Base-by-base conservation (phyloP, 140 eudicot genomes). In the Erigeron philadelphicus region DNA sequence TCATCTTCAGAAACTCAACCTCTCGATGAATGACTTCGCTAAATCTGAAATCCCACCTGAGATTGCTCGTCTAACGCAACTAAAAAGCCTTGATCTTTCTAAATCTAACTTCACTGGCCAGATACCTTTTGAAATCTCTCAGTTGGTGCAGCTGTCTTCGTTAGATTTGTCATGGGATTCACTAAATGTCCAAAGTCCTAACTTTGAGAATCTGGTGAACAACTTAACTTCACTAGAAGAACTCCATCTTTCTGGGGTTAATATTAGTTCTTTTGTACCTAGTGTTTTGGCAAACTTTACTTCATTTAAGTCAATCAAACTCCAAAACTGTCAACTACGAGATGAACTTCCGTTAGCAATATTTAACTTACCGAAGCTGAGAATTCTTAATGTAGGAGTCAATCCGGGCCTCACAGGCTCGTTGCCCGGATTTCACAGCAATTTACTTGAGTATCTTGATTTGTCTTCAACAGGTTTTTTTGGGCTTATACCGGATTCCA, bases 1-100 rank as follows among this genome's bases (percentile, higher is more conserved):
- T 62, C 77, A 75, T 58, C 81, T 80, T 66, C 78, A 65, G 10
- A 54, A 15, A n/a, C 75, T 80, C n/a, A 75, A 75, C 40, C 75
- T 80, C 3, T 68, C 83, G 6, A 48, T 61, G 41, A 79, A 79
- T 49, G 19, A 79, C 64, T 79, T 79, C 67, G 25, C 9, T 19
- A 64, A 6, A 8, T 79, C 83, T 21, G 68, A 53, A 18, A 55
- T 79, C 1, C 80, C 80, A 13, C 13, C 64, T 38, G 63, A 52
- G 31, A 49, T 74, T 52, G 45, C 75, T 38, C 71, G 17, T 47
- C 63, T 78, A 15, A 46, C 12, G 18, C 61, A 47, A 65, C 66
- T 78, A 31, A 55, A 47, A 59, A 53, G 38, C 62, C 82, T 78
- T 8, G 65, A 67, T 70, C 75, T 78, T 21, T 78, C 75, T 17